phyloP scores from a whole-genome alignment of 1,139 yeast species.

The Saccharomyces hybrid region DNA sequence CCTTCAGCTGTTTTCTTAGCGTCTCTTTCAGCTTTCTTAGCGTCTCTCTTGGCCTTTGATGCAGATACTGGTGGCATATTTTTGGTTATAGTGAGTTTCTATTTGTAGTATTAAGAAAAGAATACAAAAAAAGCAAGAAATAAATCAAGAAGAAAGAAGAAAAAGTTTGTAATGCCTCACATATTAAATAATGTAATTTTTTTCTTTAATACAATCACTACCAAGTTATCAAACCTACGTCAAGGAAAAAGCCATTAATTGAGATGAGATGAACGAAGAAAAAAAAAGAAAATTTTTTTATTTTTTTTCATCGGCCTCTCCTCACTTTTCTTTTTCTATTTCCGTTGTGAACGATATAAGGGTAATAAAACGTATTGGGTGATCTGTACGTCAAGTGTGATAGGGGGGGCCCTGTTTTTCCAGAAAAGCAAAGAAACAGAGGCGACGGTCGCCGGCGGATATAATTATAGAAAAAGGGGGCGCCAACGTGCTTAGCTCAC shows the following conservation, averaged over 20 bases:
- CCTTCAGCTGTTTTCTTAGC: conserved; percentile 75
- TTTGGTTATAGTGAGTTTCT: background rate
- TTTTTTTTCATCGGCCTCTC: background rate
- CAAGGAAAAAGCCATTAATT: background rate
- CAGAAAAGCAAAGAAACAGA: background rate
- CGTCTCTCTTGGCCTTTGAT: conserved; percentile 96
- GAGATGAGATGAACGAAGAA: conserved; percentile 1
- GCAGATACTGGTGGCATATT: conserved; percentile 49
- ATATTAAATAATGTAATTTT: background rate
- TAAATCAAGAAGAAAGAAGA: background rate
- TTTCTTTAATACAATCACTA: background rate
- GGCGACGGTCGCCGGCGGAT: background rate
- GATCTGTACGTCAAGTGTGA: background rate
- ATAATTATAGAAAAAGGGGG: background rate
- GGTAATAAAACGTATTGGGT: background rate
- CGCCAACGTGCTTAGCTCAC: background rate
- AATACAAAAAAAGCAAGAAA: background rate
- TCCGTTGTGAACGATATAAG: background rate
- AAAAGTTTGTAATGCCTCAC: background rate
- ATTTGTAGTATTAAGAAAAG: background rate
- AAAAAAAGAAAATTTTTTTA: background rate
- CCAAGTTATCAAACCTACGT: background rate
- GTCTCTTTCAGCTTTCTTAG: conserved; percentile 93
- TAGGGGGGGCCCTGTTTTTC: background rate
- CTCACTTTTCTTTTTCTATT: background rate